Evolutionary conservation across 2,329 filamentous ascomycete genomes (phyloP), one percentile per base, ranked within the genome.

Genomic region (Penicillium occitanis): DNA sequence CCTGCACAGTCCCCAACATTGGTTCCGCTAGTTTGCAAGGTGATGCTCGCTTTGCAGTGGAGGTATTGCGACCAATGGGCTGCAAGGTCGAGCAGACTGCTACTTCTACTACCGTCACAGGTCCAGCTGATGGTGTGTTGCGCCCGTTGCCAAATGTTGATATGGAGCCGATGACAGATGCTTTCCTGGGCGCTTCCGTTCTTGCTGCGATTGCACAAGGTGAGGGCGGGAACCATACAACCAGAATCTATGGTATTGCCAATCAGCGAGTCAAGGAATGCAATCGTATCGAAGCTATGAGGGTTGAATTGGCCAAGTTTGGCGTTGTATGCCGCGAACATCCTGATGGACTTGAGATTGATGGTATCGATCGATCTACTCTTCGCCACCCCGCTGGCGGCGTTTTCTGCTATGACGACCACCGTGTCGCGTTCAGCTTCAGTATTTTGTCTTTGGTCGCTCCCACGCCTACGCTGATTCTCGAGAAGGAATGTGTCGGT

Each of bases 91-190:
- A 92, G 71, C 95, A 99, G 79, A 92, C 90, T 0, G 87, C 87
- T 63, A 88, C 85, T 19, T 96, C 93, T 0, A 99, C 95, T 1
- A 98, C 93, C 0, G 95, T 99, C 8, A 96, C 90, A 8, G 95
- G 95, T 0, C 95, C 95, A n/a, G 79, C 86, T 2, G 79, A 84
- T 64, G 94, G 95, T 11, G 80, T 85, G 17, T 81, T 99, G 46
- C 88, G 88, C 71, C 90, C 91, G 0, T 82, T 99, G 13, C 81
- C 88, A 19, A 90, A 94, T 67, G 88, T 99, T 33, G 93, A 99
- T 74, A 99, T 99, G 95, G 95, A 98, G 77, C 91, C 94, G 0
- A 99, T 99, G 95, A 99, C 95, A 0, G 95, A 99, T 78, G 95
- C 95, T 59, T 99, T 99, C 83, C 84, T 99, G 62, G 97, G 93